Conservation (phyloP, 768 basidiomycete genomes). For the Kondoa malvinella region DNA sequence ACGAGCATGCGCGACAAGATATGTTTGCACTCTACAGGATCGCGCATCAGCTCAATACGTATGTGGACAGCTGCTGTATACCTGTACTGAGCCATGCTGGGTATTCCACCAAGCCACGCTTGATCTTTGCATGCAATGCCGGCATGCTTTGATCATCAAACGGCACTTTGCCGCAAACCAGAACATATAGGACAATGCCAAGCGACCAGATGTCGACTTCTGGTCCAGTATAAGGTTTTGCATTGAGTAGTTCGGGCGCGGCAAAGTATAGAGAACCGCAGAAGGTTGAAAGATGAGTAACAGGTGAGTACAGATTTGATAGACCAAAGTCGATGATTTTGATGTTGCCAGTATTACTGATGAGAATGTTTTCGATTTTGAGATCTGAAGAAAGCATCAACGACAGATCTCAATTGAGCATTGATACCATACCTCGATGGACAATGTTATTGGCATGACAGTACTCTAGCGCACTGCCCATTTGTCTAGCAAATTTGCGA, state of each 20-base stretch:
- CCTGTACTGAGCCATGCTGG: slow-evolving; percentile 90
- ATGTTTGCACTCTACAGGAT: slow-evolving; percentile 67
- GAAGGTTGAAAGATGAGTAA: slow-evolving; percentile 69
- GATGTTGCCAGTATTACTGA: slow-evolving; percentile 95
- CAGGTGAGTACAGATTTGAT: slow-evolving; percentile 82
- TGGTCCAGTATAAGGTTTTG: slow-evolving; percentile 88
- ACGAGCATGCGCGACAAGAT: slow-evolving; percentile 89
- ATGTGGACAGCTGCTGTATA: slow-evolving; percentile 32
- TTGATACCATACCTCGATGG: slow-evolving; percentile 45
- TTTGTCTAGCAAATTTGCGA: slow-evolving; percentile 92
- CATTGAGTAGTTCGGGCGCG: slow-evolving; percentile 90
- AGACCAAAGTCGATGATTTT: slow-evolving; percentile 99
- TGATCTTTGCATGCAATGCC: slow-evolving; percentile 95
- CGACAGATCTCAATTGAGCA: background rate
- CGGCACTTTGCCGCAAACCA: slow-evolving; percentile 96
- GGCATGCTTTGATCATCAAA: slow-evolving; percentile 99
- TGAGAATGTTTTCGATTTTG: slow-evolving; percentile 99
- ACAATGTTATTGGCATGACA: slow-evolving; percentile 96
- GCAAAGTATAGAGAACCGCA: slow-evolving; percentile 98
- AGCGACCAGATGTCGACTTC: slow-evolving; percentile 99
- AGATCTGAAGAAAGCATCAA: slow-evolving; percentile 39
- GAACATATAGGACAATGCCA: slow-evolving; percentile 89
- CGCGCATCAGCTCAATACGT: background rate
- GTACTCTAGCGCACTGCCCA: slow-evolving; percentile 87
- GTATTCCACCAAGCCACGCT: slow-evolving; percentile 89